Evolutionary conservation across 2,329 filamentous ascomycete species (phyloP), one percentile per base, ranked within the genome.

Genomic region (Ceratocystis papillata): DNA sequence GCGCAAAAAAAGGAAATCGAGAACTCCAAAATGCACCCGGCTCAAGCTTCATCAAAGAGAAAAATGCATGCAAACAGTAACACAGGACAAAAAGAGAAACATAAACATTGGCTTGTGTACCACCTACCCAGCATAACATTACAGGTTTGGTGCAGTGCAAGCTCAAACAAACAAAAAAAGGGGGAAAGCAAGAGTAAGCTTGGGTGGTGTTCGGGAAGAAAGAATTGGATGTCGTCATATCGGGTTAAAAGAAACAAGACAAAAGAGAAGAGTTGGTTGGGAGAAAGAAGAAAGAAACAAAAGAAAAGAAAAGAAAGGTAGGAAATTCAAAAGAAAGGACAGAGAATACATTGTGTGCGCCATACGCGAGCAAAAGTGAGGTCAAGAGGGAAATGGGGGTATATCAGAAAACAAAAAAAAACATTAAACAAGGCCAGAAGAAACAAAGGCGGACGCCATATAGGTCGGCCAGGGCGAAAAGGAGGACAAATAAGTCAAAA

Each of bases 321-420:
- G 22, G 20, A 37, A 30, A 20, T 37, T 20, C 30, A 50, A 20
- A 64, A 25, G 17, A 64, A 55, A 20, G 20, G 7, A 28, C 5
- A 45, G 20, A 44, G 61, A 30, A 30, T 25, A 46, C n/a, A 28
- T 50, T 50, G 25, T 41, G 61, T 25, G 15, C 7, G 44, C 41
- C 25, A 63, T 50, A 30, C 61, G 48, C 12, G n/a, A 60, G 22
- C 57, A 33, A 55, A 33, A 44, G 8, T 45, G 30, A 64, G 44
- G 17, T 25, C 22, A 45, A 64, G 48, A 28, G 12, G 22, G 30
- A 30, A 63, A 12, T 15, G 48, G 33, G 33, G 50, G 65, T 50
- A 62, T 57, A 64, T 25, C 46, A 62, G 60, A 57, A 48, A 65
- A 17, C 46, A 67, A 65, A 22, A 7, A 15, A 5, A 44, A 62